phyloP scores from a whole-genome alignment of 2,329 filamentous ascomycete genomes.

The Tolypocladium cylindrosporum region DNA sequence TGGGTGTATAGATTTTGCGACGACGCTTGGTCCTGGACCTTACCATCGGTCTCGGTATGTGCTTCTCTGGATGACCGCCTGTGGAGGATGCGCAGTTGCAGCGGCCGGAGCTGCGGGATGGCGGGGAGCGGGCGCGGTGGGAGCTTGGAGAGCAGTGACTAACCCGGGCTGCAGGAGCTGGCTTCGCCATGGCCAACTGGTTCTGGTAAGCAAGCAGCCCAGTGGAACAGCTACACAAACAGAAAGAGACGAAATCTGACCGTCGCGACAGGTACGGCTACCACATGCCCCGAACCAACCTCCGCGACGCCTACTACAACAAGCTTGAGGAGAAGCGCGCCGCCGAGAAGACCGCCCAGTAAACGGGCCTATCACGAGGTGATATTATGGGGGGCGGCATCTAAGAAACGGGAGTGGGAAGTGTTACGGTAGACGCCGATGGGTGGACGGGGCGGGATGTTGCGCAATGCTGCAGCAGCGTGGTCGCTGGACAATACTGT shows the following conservation, averaged over 20 bases:
- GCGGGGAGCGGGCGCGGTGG: neutral
- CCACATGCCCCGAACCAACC: constrained; percentile 50
- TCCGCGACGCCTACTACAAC: constrained; percentile 48
- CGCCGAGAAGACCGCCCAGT: constrained; percentile 19
- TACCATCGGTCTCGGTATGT: constrained; percentile 44
- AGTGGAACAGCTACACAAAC: neutral
- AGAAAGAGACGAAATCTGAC: constrained; percentile 2
- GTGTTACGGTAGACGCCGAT: neutral
- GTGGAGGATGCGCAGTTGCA: constrained; percentile 10
- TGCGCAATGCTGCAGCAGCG: constrained; percentile 11
- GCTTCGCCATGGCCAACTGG: constrained; percentile 42
- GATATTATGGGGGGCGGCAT: neutral
- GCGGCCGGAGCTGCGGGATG: constrained; percentile 9
- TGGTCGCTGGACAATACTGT: constrained; percentile 14
- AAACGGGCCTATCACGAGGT: constrained; percentile 2
- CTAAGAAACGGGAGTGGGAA: constrained; percentile 2
- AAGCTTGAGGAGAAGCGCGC: constrained; percentile 49
- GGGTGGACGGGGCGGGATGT: constrained; percentile 4
- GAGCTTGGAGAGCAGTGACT: constrained; percentile 15
- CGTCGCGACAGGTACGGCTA: constrained; percentile 44
- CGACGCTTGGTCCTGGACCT: constrained; percentile 48
- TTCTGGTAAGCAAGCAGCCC: constrained; percentile 40
- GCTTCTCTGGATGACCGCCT: constrained; percentile 3
- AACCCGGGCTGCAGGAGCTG: constrained; percentile 34
- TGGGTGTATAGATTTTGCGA: constrained; percentile 43